Evolutionary conservation across 306 rosid species (phyloP).

Genomic region (Canavalia ensiformis): DNA sequence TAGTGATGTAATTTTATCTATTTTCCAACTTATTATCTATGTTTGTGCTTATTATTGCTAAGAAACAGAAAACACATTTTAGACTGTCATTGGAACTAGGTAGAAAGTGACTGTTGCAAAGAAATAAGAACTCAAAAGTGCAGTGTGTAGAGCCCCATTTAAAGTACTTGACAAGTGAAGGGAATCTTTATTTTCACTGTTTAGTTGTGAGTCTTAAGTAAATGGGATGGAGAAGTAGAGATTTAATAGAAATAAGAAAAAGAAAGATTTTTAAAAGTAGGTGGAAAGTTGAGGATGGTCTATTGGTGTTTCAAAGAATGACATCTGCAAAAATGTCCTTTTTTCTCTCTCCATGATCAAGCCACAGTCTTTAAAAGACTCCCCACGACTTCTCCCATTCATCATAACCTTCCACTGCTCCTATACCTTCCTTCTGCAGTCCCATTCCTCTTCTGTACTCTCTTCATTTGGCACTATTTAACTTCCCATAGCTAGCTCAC

Average conservation of each 20-base stretch:
- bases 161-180: slow-evolving; percentile 64
- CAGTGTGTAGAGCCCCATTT: slow-evolving; percentile 59
- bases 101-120: slow-evolving; percentile 70
- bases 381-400: slow-evolving; percentile 53
- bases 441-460: slow-evolving; percentile 41
- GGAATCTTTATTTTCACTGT: slow-evolving; percentile 72
- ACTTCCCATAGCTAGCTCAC: not conserved
- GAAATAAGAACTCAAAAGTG: slow-evolving; percentile 63
- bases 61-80: slow-evolving; percentile 50
- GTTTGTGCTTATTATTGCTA: slow-evolving; percentile 42
- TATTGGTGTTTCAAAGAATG: slow-evolving; percentile 69
- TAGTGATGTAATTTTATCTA: not conserved
- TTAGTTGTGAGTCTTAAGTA: slow-evolving; percentile 57
- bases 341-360: slow-evolving; percentile 58
- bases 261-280: slow-evolving; percentile 58
- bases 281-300: slow-evolving; percentile 50
- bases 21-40: slow-evolving; percentile 9
- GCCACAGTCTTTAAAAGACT: slow-evolving; percentile 70
- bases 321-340: slow-evolving; percentile 64
- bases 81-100: slow-evolving; percentile 66
- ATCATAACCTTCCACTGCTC: slow-evolving; percentile 41
- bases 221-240: slow-evolving; percentile 54
- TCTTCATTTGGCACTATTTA: slow-evolving; percentile 44
- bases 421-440: slow-evolving; percentile 38
- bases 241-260: slow-evolving; percentile 62